Conservation (phyloP, 768 basidiomycete genomes). For the Calocera cornea region DNA sequence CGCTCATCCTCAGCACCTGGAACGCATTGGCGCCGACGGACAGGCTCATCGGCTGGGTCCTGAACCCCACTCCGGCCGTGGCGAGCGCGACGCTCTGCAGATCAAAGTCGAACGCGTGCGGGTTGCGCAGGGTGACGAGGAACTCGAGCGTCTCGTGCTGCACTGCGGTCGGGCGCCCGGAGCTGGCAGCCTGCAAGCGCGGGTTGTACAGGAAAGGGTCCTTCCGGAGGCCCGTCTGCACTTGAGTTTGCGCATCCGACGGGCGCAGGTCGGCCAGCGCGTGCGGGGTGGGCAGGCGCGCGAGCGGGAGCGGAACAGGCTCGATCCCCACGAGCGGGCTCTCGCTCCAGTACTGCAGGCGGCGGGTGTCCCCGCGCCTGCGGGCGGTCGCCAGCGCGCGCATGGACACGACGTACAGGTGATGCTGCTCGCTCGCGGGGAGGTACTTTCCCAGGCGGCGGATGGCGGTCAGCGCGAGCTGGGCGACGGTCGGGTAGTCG, state of each 20-base stretch:
- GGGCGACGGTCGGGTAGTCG: constrained; percentile 79
- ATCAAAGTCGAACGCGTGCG: constrained; percentile 84
- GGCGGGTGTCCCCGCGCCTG: constrained; percentile 58
- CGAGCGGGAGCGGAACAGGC: constrained; percentile 57
- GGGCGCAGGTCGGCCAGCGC: constrained; percentile 25
- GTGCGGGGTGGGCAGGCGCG: constrained; percentile 62
- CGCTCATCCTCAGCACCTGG: constrained; percentile 59
- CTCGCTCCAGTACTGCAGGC: constrained; percentile 78
- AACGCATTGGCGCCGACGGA: constrained; percentile 60
- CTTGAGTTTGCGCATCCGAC: neutral
- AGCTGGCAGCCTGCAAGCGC: constrained; percentile 41
- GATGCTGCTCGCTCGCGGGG: constrained; percentile 61
- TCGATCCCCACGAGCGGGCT: constrained; percentile 66
- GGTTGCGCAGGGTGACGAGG: constrained; percentile 73
- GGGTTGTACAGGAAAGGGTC: constrained; percentile 93
- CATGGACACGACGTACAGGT: constrained; percentile 56
- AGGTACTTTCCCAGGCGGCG: constrained; percentile 58
- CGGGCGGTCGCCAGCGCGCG: constrained; percentile 61
- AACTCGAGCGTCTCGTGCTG: constrained; percentile 77
- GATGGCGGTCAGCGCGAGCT: constrained; percentile 78
- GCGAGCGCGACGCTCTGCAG: constrained; percentile 62
- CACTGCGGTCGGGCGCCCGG: constrained; percentile 51
- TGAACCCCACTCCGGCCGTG: constrained; percentile 66
- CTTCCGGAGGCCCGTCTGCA: constrained; percentile 38
- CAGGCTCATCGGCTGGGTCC: constrained; percentile 48